A percentile compares a stretch with the other conserved stretches of the same genome.
phyloP scores from a whole-genome alignment of 225 moss, liverwort and hornwort genomes.

The Bryum argenteum region DNA sequence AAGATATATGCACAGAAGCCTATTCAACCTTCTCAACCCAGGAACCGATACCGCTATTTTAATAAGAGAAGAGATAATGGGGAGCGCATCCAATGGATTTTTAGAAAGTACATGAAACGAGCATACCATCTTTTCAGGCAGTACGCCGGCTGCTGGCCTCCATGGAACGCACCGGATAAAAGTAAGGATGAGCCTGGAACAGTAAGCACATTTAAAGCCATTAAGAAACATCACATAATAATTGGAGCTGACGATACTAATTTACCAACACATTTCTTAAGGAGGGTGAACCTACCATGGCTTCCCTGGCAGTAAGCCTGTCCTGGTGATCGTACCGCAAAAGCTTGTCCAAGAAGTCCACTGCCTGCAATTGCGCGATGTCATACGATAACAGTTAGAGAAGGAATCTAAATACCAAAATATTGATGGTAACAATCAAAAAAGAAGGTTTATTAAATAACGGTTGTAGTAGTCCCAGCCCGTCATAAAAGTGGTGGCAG shows the following conservation, averaged over 20 bases:
- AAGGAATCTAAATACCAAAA: neutral
- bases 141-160: slow-evolving; percentile 77
- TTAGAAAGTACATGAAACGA: slow-evolving; percentile 19
- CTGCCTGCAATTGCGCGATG: slow-evolving; percentile 36
- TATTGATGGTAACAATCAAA: neutral
- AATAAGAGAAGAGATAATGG: no score
- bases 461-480: neutral
- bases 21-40: no score
- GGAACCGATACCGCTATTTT: no score
- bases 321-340: slow-evolving; percentile 59
- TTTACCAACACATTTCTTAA: no score
- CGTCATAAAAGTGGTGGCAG: neutral
- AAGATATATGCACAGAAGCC: neutral
- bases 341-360: slow-evolving; percentile 64
- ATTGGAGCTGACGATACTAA: no score
- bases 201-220: neutral
- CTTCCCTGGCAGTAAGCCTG: slow-evolving; percentile 60
- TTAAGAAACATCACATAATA: no score
- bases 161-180: slow-evolving; percentile 81
- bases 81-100: no score
- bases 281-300: slow-evolving; percentile 44
- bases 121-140: slow-evolving; percentile 28
- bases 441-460: no score
- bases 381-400: neutral
- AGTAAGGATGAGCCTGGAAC: slow-evolving; percentile 86